Base-by-base conservation (phyloP, 306 rosid genomes). In the Dryas octopetala region DNA sequence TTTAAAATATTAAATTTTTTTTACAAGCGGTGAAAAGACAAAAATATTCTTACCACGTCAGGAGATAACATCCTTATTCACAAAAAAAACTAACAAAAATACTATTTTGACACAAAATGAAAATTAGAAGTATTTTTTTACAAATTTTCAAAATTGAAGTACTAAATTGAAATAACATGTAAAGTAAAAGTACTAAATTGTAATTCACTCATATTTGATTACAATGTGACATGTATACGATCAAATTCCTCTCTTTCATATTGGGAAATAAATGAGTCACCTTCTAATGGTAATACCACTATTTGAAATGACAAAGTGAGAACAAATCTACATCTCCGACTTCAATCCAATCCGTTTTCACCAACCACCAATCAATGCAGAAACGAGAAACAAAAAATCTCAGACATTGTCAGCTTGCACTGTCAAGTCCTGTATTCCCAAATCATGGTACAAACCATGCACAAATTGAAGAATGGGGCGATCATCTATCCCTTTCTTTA, bases 401-500 rank as follows among this genome's bases (percentile, higher is more conserved):
- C 85, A 90, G 48, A 82, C 85, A 11, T 71, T 81, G 73, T 89
- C 93, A 28, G 82, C 83, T 80, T 95, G 98, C 85, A 92, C 92
- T 0, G 96, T 89, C 81, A 95, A 88, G 83, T 90, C 91, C 68
- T 81, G 97, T 70, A 95, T 83, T 41, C 99, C 99, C 85, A 92
- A 81, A 75, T 95, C 99, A 62, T 90, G 97, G 86, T 86, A 95
- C 76, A 92, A 80, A 16, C 87, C 93, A 73, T 95, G 99, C 88
- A 88, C 97, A 64, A 76, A 89, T 70, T 84, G 93, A 13, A 92
- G 93, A 52, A 87, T 75, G 23, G 86, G 83, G 14, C 90, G 88
- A 80, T 89, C 88, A 68, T 88, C 91, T 16, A 64, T 62, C 82
- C 89, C 97, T 78, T 92, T 83, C 83, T 85, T 95, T 62, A 85